These are phyloP conservation scores for Candida chilensis DNA, from an alignment of 805 yeast species.

Conservation along the genomic window DNA sequence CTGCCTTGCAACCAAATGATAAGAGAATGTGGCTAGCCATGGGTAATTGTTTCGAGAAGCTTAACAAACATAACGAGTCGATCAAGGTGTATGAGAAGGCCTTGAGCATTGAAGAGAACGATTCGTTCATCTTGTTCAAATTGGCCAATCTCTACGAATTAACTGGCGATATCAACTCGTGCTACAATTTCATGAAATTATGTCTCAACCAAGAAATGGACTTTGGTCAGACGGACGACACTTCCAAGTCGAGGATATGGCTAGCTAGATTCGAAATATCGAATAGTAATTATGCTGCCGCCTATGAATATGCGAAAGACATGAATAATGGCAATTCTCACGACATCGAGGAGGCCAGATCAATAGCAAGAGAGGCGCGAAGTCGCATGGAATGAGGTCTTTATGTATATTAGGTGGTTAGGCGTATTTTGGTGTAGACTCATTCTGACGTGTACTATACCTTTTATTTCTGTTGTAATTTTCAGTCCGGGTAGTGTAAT, in stretches of 20 bases:
- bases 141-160: slow-evolving; percentile 62
- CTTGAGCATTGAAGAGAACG: slow-evolving; percentile 44
- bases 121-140: slow-evolving; percentile 48
- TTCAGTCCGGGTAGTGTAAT: too few relatives aligned
- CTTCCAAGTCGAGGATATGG: slow-evolving; percentile 80
- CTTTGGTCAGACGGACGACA: slow-evolving; percentile 65
- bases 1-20: slow-evolving; percentile 81
- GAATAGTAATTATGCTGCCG: slow-evolving; percentile 49
- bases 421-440: too few relatives aligned
- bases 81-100: slow-evolving; percentile 80
- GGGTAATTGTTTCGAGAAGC: slow-evolving; percentile 80
- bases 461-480: too few relatives aligned
- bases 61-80: slow-evolving; percentile 63
- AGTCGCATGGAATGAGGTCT: slow-evolving; percentile 43
- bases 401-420: too few relatives aligned
- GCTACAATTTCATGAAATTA: slow-evolving; percentile 54
- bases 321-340: slow-evolving; percentile 64
- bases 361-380: slow-evolving; percentile 72
- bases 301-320: slow-evolving; percentile 66
- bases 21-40: slow-evolving; percentile 95
- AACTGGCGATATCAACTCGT: slow-evolving; percentile 38
- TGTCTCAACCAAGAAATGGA: slow-evolving; percentile 57
- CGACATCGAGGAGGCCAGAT: slow-evolving; percentile 83
- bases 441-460: too few relatives aligned
- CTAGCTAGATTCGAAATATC: slow-evolving; percentile 61